Evolutionary conservation across 2,329 filamentous ascomycete genomes (phyloP).

Genomic region (Colletotrichum spinosum): DNA sequence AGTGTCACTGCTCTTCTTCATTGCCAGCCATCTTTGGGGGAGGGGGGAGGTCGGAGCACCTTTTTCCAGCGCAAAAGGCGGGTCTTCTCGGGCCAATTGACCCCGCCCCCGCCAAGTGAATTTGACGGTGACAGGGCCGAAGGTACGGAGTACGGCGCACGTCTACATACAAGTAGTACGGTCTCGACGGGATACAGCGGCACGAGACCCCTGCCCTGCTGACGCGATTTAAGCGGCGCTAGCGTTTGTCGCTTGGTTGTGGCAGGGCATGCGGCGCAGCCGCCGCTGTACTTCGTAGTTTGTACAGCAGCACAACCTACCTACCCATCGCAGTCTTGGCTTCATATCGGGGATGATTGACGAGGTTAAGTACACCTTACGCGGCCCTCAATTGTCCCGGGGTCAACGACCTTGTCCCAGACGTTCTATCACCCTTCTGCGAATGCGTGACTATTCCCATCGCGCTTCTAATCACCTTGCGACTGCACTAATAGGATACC

Average conservation of each 20-base stretch:
- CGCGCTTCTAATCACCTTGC: no score
- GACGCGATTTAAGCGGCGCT: constrained; percentile 12
- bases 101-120: constrained; percentile 24
- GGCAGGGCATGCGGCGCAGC: constrained; percentile 5
- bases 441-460: not conserved
- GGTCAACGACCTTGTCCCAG: constrained; percentile 1
- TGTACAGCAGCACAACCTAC: not conserved
- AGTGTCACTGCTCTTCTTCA: not conserved
- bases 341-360: constrained; percentile 26
- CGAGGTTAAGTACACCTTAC: constrained; percentile 23
- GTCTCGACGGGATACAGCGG: not conserved
- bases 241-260: constrained; percentile 12
- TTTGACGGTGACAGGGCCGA: constrained; percentile 4
- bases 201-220: constrained; percentile 28
- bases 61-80: not conserved
- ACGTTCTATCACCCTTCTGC: not conserved
- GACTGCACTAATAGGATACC: not conserved
- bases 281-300: constrained; percentile 1
- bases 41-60: constrained; percentile 17
- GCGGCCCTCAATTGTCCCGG: constrained; percentile 31
- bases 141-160: not conserved
- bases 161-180: no score
- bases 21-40: not conserved
- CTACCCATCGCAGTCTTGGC: constrained; percentile 30
- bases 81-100: constrained; percentile 18